Evolutionary conservation across 108 stramenopile genomes (phyloP).

Genomic region (Cylindrotheca closterium): DNA sequence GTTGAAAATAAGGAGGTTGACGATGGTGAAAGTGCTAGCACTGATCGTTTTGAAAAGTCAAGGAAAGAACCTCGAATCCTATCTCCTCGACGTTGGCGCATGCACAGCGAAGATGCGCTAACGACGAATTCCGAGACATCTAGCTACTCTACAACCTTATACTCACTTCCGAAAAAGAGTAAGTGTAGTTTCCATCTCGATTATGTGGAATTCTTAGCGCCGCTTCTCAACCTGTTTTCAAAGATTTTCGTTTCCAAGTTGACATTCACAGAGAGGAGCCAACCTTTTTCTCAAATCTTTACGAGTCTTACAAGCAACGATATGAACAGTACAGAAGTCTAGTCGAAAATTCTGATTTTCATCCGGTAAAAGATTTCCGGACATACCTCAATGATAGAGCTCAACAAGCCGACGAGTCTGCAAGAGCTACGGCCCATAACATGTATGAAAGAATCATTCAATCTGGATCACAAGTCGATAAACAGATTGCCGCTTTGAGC

Average conservation of each 20-base stretch:
- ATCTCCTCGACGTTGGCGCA: not conserved
- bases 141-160: slow-evolving; percentile 4
- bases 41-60: slow-evolving; percentile 3
- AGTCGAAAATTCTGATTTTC: slow-evolving; percentile 52
- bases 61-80: not conserved
- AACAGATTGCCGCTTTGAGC: slow-evolving; percentile 64
- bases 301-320: slow-evolving; percentile 68
- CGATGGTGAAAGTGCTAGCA: slow-evolving; percentile 14
- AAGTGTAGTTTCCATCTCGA: slow-evolving; percentile 20
- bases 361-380: slow-evolving; percentile 69
- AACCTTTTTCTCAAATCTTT: slow-evolving; percentile 78
- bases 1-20: not conserved
- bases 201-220: not conserved
- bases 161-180: slow-evolving; percentile 44
- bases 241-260: slow-evolving; percentile 64
- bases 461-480: slow-evolving; percentile 71
- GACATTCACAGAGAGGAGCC: slow-evolving; percentile 52
- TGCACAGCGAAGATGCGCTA: not conserved
- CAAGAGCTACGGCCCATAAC: slow-evolving; percentile 59
- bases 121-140: not conserved
- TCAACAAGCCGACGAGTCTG: slow-evolving; percentile 67
- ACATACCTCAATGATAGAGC: slow-evolving; percentile 63
- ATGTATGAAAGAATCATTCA: slow-evolving; percentile 71
- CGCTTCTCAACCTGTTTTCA: not conserved
- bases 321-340: slow-evolving; percentile 58